phyloP scores from a whole-genome alignment of 2,329 filamentous ascomycete species.

The Verticillium isaacii region DNA sequence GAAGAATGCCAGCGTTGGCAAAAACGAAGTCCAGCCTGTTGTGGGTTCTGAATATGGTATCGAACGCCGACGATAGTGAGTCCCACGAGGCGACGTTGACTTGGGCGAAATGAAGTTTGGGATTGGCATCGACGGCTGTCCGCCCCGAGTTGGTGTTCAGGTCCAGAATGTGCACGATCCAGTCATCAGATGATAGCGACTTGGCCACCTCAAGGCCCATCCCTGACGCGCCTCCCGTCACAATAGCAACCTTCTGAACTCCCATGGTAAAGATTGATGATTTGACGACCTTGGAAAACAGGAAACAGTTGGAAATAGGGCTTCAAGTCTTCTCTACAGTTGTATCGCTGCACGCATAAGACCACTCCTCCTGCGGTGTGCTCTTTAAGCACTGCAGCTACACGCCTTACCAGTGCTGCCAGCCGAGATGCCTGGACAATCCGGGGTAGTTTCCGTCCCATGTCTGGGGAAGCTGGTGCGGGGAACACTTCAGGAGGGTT shows the following conservation, averaged over 20 bases:
- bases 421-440: too few species aligned
- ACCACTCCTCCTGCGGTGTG: too few species aligned
- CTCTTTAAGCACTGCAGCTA: too few species aligned
- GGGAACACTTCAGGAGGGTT: too few species aligned
- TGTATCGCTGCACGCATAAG: too few species aligned
- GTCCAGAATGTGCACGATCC: slow-evolving; percentile 16
- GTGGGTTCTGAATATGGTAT: slow-evolving; percentile 26
- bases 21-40: slow-evolving; percentile 40
- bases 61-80: slow-evolving; percentile 23
- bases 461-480: too few species aligned
- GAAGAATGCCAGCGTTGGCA: slow-evolving; percentile 41
- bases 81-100: slow-evolving; percentile 13
- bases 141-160: slow-evolving; percentile 13
- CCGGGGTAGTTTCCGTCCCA: too few species aligned
- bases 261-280: background rate
- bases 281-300: too few species aligned
- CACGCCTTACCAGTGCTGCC: too few species aligned
- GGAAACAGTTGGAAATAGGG: too few species aligned
- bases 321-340: too few species aligned
- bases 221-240: slow-evolving; percentile 13
- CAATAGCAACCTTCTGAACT: slow-evolving; percentile 13
- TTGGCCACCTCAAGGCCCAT: slow-evolving; percentile 18
- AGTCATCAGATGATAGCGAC: slow-evolving; percentile 7
- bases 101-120: slow-evolving; percentile 5
- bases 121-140: slow-evolving; percentile 2